A percentile compares a stretch with the other conserved stretches of the same genome.
Conservation (phyloP, 306 rosid genomes). For the Prosopis cineraria region DNA sequence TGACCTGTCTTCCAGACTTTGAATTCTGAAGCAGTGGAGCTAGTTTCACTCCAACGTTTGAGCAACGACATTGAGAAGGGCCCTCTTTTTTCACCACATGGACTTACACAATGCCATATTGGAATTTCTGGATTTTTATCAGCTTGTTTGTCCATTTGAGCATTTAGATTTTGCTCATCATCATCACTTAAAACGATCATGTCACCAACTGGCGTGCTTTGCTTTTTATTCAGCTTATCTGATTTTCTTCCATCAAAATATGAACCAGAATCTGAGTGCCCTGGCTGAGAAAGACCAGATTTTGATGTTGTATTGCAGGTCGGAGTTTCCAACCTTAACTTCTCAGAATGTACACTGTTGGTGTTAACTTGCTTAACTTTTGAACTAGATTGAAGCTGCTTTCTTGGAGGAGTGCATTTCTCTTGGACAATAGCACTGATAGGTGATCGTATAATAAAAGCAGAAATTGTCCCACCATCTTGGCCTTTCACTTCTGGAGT, state of each 20-base stretch:
- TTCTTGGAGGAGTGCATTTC: conserved; percentile 21
- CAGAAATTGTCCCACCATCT: conserved; percentile 5
- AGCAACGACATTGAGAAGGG: conserved; percentile 55
- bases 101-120: conserved; percentile 52
- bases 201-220: conserved; percentile 24
- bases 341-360: conserved; percentile 12
- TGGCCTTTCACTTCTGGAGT: conserved; percentile 25
- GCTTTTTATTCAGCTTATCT: conserved; percentile 29
- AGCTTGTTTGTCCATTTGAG: not conserved
- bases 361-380: conserved; percentile 17
- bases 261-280: conserved; percentile 26
- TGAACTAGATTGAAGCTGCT: conserved; percentile 19
- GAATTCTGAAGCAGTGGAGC: conserved; percentile 32
- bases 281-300: not conserved
- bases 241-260: conserved; percentile 15
- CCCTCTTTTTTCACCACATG: conserved; percentile 53
- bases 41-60: conserved; percentile 51
- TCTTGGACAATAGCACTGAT: conserved; percentile 18
- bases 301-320: conserved; percentile 1
- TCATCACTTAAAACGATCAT: conserved; percentile 18
- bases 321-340: conserved; percentile 7
- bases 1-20: conserved; percentile 72
- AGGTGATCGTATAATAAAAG: conserved; percentile 26
- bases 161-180: conserved; percentile 17
- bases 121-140: conserved; percentile 40